phyloP scores from a whole-genome alignment of 2,329 filamentous ascomycete species.

The Gliomastix tumulicola region DNA sequence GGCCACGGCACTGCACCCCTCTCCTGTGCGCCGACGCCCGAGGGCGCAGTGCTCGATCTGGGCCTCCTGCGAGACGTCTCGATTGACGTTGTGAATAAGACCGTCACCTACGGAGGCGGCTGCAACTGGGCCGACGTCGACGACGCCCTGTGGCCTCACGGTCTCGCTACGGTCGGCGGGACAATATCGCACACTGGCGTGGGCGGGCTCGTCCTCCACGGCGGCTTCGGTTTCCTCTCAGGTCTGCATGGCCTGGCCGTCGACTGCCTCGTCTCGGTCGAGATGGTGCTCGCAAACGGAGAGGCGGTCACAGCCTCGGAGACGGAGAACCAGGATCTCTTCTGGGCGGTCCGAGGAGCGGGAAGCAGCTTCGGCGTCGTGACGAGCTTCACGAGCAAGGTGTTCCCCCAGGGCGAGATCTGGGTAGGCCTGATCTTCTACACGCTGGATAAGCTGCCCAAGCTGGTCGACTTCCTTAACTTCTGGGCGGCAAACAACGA shows the following conservation, averaged over 20 bases:
- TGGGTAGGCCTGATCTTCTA: slow-evolving; percentile 23
- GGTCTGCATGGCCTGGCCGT: slow-evolving; percentile 43
- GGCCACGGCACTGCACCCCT: too few relatives aligned
- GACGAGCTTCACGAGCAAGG: slow-evolving; percentile 26
- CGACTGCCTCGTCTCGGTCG: slow-evolving; percentile 29
- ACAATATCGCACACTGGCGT: slow-evolving; percentile 58
- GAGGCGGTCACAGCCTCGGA: slow-evolving; percentile 28
- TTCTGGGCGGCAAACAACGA: slow-evolving; percentile 15
- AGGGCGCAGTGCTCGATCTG: too few relatives aligned
- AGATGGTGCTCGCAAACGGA: slow-evolving; percentile 31
- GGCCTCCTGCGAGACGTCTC: slow-evolving; percentile 39
- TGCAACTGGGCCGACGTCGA: slow-evolving; percentile 49
- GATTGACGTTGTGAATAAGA: slow-evolving; percentile 35
- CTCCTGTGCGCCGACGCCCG: too few relatives aligned
- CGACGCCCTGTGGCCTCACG: slow-evolving; percentile 36
- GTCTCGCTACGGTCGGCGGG: slow-evolving; percentile 53
- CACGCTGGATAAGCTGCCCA: slow-evolving; percentile 16
- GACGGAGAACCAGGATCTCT: slow-evolving; percentile 31
- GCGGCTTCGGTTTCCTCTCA: slow-evolving; percentile 51
- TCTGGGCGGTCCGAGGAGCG: slow-evolving; percentile 32
- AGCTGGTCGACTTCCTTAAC: slow-evolving; percentile 20
- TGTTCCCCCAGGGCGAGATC: slow-evolving; percentile 19
- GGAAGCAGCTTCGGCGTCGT: slow-evolving; percentile 35
- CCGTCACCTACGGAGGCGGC: slow-evolving; percentile 42
- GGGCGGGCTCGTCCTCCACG: slow-evolving; percentile 49